Conservation (phyloP, 768 basidiomycete species). For the Sarcodon sp. region DNA sequence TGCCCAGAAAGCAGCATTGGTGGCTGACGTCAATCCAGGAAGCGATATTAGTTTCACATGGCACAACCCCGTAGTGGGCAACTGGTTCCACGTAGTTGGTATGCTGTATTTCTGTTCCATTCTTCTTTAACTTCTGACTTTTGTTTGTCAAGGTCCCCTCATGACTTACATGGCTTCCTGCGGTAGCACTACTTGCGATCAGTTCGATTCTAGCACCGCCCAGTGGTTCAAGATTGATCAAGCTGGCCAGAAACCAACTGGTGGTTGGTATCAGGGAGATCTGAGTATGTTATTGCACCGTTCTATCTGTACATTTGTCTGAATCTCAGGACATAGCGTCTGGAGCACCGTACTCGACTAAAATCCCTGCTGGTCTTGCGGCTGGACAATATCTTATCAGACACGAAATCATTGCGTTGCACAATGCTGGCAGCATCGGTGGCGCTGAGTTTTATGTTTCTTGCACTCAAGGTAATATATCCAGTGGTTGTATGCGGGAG, state of each 20-base stretch:
- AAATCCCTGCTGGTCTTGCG: constrained; percentile 31
- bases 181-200: constrained; percentile 37
- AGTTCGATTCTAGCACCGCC: constrained; percentile 47
- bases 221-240: constrained; percentile 58
- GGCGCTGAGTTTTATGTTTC: constrained; percentile 77
- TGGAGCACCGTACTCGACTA: constrained; percentile 13
- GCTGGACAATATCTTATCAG: constrained; percentile 67
- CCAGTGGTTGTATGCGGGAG: too few species aligned
- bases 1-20: constrained; percentile 30
- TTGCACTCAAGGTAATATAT: constrained; percentile 30
- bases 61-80: constrained; percentile 12
- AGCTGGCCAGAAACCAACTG: constrained; percentile 12
- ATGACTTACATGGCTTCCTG: constrained; percentile 67
- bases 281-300: constrained; percentile 11
- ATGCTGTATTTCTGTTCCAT: background rate
- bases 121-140: background rate
- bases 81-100: constrained; percentile 42
- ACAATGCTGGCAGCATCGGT: constrained; percentile 37
- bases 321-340: constrained; percentile 10
- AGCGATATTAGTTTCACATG: constrained; percentile 38
- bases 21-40: constrained; percentile 47
- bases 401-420: constrained; percentile 72
- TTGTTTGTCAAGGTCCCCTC: constrained; percentile 30
- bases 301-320: background rate
- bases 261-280: constrained; percentile 16